Base-by-base conservation (phyloP, 2,329 filamentous ascomycete species). In the Nemania serpens region DNA sequence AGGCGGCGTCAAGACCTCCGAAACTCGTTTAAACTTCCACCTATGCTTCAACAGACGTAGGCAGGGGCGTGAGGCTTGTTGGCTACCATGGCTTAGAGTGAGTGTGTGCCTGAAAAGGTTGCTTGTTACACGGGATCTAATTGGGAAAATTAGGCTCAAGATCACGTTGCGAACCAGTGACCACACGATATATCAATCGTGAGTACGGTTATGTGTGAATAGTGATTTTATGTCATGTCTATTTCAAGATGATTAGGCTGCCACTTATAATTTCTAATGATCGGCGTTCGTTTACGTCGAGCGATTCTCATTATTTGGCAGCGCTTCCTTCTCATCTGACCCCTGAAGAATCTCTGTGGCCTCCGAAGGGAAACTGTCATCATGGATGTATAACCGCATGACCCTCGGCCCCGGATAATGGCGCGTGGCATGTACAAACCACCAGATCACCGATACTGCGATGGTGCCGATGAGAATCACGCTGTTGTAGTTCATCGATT, bases 341-440 rank as follows among this genome's bases (percentile, higher is more conserved):
- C 61, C 60, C 34, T 68, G 63, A n/a, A 55, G 33, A 11, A 55
- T 25, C n/a, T 52, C 63, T 12, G 29, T 48, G 15, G 42, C 54
- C 5, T 62, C 52, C 25, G 50, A 34, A n/a, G 59, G 49, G 22
- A 46, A 39, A 2, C 37, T 42, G 55, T 73, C 73, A 10, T 74
- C 72, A 55, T 75, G 71, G 11, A 79, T 76, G 50, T 83, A 82
- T 55, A 83, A 58, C 18, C 70, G 69, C 70, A 80, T 77, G 20
- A 84, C 73, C 65, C 81, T 82, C 2, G 82, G 82, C 0, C 81
- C 80, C 0, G 80, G 78, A 61, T 85, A 85, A 61, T 82, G 76
- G 42, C 71, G 71, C 18, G 70, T 66, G 2, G 79, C 82, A 59
- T 84, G 78, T 2, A 80, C 47, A 1, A 63, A 13, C 61, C 82